Base-by-base conservation (phyloP, 768 basidiomycete genomes). In the Mycena vulgaris region DNA sequence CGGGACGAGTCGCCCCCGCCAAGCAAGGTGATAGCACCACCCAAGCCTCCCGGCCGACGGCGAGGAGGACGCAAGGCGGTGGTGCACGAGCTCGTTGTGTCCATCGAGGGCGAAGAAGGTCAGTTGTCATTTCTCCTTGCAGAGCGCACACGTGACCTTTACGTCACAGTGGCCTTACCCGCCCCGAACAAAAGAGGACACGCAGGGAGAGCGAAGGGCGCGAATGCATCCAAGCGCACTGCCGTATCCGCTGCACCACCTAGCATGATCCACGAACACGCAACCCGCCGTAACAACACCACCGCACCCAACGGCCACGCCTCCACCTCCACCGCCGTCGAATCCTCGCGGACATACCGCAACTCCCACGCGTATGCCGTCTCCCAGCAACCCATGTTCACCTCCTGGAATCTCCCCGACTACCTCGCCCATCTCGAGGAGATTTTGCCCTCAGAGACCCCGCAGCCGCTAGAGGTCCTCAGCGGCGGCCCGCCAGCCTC, bases 361-460 rank as follows among this genome's bases (percentile, higher is more conserved):
- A 92, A 91, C 81, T 90, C 92, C 69, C 93, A 94, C 86, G 92
- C 90, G 27, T 93, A 93, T 78, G 92, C 88, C 52, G 89, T 93
- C 59, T 91, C 92, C 16, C 93, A 94, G 75, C 92, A 94, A 77
- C 89, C 92, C 35, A 83, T 94, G 11, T 89, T 90, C 81, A 94
- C 93, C 39, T 92, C 93, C 58, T 99, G 97, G 96, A 89, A 91
- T 65, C 84, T 99, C 56, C 97, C 97, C 9, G 97, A 98, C 83
- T 97, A 98, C 81, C 88, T 98, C 51, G 89, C 92, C 0, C 94
- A 97, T 78, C 90, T 97, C 70, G 89, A 93, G 73, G 89, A 90
- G 74, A 92, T 96, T 81, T 85, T 99, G 8, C 96, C 96, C 13
- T 88, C 90, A 5, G 88, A 92, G 28, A 84, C 85, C 2, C 95